phyloP scores from a whole-genome alignment of 495 filamentous ascomycete genomes.

The Aspergillus ostianus region DNA sequence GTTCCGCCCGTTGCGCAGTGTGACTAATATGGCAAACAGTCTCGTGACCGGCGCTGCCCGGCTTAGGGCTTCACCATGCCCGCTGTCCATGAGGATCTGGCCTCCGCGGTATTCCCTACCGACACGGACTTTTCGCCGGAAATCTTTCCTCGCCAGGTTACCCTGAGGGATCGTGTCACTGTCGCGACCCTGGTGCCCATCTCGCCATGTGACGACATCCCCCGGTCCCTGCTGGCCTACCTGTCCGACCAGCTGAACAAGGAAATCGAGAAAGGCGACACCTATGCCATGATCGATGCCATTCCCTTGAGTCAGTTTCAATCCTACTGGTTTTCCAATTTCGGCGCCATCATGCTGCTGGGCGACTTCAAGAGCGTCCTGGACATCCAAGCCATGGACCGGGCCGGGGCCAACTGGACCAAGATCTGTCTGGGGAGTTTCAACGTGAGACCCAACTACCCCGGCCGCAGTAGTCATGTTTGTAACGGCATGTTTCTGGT shows the following conservation, averaged over 20 bases:
- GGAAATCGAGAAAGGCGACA: constrained; percentile 95
- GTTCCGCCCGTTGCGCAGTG: constrained; percentile 10
- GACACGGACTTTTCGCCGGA: constrained; percentile 61
- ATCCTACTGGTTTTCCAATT: constrained; percentile 94
- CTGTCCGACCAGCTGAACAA: constrained; percentile 85
- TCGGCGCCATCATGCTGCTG: constrained; percentile 89
- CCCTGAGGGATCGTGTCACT: constrained; percentile 83
- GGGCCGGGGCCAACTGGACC: constrained; percentile 69
- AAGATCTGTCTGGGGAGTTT: constrained; percentile 89
- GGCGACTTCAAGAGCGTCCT: constrained; percentile 70
- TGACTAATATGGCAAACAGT: constrained; percentile 43
- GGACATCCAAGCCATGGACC: constrained; percentile 55
- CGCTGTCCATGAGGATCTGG: constrained; percentile 80
- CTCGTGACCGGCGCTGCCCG: constrained; percentile 34
- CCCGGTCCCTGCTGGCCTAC: constrained; percentile 71
- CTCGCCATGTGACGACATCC: constrained; percentile 69
- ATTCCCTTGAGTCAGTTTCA: constrained; percentile 75
- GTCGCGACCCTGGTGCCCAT: constrained; percentile 90
- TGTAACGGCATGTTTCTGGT: constrained; percentile 96
- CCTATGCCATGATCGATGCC: constrained; percentile 86
- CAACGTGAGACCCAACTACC: constrained; percentile 97
- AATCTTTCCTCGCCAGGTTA: constrained; percentile 80
- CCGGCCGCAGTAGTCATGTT: constrained; percentile 90
- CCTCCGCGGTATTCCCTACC: constrained; percentile 42
- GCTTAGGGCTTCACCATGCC: constrained; percentile 61